Evolutionary conservation across 169 alveolate species (phyloP), one percentile per base, ranked within the genome.

Genomic region (Plasmodium relictum): DNA sequence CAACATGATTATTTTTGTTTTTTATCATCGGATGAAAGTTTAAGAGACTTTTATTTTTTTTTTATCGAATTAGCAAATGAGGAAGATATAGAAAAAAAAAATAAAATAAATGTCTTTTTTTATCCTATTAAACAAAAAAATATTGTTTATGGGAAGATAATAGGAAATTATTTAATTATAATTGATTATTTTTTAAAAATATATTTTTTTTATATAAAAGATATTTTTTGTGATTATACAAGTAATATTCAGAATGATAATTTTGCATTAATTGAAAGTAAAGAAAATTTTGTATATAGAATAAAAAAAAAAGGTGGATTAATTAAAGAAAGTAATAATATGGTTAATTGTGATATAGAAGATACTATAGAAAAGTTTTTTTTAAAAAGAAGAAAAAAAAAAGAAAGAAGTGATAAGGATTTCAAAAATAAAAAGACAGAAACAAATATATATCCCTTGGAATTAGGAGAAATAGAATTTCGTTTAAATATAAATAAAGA

Each of bases 101-200:
- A 78, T 70, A 70, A 20, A 26, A 37, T 50, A 24, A 26, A 26
- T 24, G 9, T 78, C 18, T 65, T 63, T 56, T 78, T 22, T 26
- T 65, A 14, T 54, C 16, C 22, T 16, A 22, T 78, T 41, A 50
- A 16, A 20, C 45, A 45, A 16, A 65, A 12, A 14, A 22, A 65
- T 48, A 39, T 78, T 22, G 71, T 78, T 0, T 78, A 63, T 58
- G 66, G 61, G 14, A 78, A 78, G 24, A 66, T 63, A 39, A 78
- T 78, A 63, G 89, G 89, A 4, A 78, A 24, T 37, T 78, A 78
- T 20, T 24, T 78, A 50, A 50, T 78, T 22, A 22, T 78, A 16
- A 76, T 66, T 5, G 89, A 78, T 44, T 45, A 48, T 22, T 56
- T 31, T 50, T 16, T 78, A 5, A 62, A 78, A 3, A 56, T 78